Evolutionary conservation across 2,329 filamentous ascomycete species (phyloP).

Genomic region (Colletotrichum tanaceti): DNA sequence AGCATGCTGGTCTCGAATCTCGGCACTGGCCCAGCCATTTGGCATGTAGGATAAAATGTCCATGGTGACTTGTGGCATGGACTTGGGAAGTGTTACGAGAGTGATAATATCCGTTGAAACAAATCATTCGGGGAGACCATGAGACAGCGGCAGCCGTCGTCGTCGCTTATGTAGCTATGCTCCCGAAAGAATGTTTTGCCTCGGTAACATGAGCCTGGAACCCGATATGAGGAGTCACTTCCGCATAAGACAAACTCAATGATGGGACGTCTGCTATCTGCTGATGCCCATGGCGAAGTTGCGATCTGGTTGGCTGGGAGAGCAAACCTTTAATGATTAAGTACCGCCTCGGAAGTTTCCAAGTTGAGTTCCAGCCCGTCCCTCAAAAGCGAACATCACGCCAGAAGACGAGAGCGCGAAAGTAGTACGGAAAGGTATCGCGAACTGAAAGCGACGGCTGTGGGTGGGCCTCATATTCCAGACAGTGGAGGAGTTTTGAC

Average conservation of each 20-base stretch:
- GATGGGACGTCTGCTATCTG: background rate
- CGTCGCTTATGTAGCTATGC: background rate
- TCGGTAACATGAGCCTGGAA: background rate
- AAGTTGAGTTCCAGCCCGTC: background rate
- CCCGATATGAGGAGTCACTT: background rate
- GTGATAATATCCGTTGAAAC: accelerated
- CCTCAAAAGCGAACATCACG: background rate
- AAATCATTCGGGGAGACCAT: too few species aligned
- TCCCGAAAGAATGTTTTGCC: background rate
- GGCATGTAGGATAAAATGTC: background rate
- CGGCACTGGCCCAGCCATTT: background rate
- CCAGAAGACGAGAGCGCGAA: too few species aligned
- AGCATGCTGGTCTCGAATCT: background rate
- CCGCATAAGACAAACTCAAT: background rate
- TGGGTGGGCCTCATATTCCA: too few species aligned
- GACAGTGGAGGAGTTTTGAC: too few species aligned
- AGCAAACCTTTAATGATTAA: background rate
- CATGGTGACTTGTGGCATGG: background rate
- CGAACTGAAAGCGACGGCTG: background rate
- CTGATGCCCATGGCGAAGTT: background rate
- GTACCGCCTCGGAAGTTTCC: background rate
- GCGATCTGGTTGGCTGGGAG: background rate
- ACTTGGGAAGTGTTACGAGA: too few species aligned
- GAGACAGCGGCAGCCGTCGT: background rate
- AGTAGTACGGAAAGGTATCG: background rate